Conservation (phyloP, 2,329 filamentous ascomycete species). For the Aspergillus japonicus region DNA sequence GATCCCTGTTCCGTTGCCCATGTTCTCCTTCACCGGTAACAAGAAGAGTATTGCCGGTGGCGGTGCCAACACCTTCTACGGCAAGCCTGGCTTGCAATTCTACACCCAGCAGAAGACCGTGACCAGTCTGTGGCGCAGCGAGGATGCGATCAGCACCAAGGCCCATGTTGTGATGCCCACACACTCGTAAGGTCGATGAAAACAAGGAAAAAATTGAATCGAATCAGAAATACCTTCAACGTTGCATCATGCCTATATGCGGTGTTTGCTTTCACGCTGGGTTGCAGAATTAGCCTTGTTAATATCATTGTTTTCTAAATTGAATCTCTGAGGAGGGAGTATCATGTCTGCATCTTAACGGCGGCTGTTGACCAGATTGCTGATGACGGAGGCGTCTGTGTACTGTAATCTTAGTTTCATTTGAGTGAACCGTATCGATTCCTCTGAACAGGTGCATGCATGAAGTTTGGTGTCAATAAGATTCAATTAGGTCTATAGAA, state of each 20-base stretch:
- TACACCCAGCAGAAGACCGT: conserved; percentile 99
- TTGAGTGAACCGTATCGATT: too few species aligned
- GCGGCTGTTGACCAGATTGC: not conserved
- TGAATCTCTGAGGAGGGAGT: not conserved
- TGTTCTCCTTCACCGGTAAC: conserved; percentile 67
- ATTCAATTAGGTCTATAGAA: not conserved
- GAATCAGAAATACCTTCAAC: not conserved
- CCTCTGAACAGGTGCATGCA: not conserved
- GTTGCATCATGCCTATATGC: not conserved
- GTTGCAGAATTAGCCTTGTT: not conserved
- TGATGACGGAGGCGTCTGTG: not conserved
- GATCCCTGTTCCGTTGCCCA: conserved; percentile 62
- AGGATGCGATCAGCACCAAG: conserved; percentile 82
- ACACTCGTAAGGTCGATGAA: conserved; percentile 40
- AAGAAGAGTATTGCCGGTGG: conserved; percentile 92
- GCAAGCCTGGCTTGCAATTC: conserved; percentile 86
- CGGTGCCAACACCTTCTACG: conserved; percentile 92
- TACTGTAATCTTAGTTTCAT: not conserved
- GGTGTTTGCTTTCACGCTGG: not conserved
- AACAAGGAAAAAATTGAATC: not conserved
- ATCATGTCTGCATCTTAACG: not conserved
- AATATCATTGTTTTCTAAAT: not conserved
- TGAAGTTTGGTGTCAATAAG: not conserved
- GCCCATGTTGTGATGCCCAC: conserved; percentile 87
- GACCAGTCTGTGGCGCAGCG: conserved; percentile 81